These are phyloP conservation scores for Iris macrosiphon DNA, from an alignment of 106 monocot genomes.

Conservation along the genomic window DNA sequence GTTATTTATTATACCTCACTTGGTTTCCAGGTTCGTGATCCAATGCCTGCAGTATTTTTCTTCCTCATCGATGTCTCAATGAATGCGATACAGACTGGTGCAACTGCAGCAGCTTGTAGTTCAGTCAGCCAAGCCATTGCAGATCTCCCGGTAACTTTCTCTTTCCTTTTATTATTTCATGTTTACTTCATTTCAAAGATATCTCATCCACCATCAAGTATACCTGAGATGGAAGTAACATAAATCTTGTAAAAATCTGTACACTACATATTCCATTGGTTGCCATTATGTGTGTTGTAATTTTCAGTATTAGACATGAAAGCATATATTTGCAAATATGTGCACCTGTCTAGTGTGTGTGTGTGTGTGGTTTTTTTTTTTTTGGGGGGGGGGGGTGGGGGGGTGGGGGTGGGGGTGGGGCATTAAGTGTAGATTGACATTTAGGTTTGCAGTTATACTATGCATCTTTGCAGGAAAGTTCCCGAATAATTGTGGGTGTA, in stretches of 20 bases:
- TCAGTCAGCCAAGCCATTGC: constrained; percentile 86
- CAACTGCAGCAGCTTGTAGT: constrained; percentile 95
- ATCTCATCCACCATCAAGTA: not conserved
- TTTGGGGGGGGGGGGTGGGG: too few relatives aligned
- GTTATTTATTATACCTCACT: not conserved
- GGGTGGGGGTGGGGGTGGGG: too few relatives aligned
- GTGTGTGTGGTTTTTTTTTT: too few relatives aligned
- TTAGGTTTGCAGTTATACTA: too few relatives aligned
- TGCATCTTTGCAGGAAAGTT: constrained; percentile 83
- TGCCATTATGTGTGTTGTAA: too few relatives aligned
- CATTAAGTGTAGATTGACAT: too few relatives aligned
- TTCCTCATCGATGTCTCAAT: constrained; percentile 95
- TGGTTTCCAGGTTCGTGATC: constrained; percentile 79
- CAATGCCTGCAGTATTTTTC: constrained; percentile 98
- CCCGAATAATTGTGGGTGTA: constrained; percentile 75
- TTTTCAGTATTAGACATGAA: too few relatives aligned
- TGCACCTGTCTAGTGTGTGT: too few relatives aligned
- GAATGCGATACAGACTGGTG: constrained; percentile 94
- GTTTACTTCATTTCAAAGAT: not conserved
- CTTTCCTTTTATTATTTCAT: constrained; percentile 5
- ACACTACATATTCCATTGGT: too few relatives aligned
- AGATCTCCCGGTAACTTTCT: constrained; percentile 78
- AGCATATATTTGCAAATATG: too few relatives aligned
- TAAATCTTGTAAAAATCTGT: too few relatives aligned
- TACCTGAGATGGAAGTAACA: too few relatives aligned